Base-by-base conservation (phyloP, 1,284 basidiomycete genomes). In the Ustilago crameri region DNA sequence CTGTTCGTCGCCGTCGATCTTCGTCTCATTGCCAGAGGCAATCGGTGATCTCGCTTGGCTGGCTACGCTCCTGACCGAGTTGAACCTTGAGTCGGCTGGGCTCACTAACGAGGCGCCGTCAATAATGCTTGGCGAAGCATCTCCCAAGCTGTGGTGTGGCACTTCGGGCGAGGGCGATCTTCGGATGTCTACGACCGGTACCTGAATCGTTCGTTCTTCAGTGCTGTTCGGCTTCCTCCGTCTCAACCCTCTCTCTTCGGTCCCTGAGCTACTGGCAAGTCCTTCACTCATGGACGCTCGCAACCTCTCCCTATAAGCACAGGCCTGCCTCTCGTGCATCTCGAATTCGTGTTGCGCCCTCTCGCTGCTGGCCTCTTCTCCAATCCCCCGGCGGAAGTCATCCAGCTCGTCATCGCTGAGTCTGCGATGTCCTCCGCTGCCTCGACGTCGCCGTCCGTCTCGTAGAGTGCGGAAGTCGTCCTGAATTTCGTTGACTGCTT, bases 311-410 rank as follows among this genome's bases (percentile, higher is more conserved):
- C 60, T 51, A 32, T 72, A 72, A 8, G 56, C 63, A 14, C 54
- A 55, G 24, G 64, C 59, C 38, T 76, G 53, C 5, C 58, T 47
- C 35, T 76, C 70, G 42, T 69, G 65, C 69, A 74, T 67, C 54
- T 74, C 72, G 22, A 77, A 77, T 38, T 73, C 74, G 44, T 64
- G 66, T 48, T 65, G 62, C 5, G 49, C 54, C 17, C 65, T 55
- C 46, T 59, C 62, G 18, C 63, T 58, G 51, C 56, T 59, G 23
- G 66, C 72, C 40, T 65, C 56, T 18, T 74, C 63, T 3, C 61
- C 71, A 5, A 55, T 52, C 17, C 59, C 57, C 35, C 55, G 34
- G 34, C 69, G 69, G n/a, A 72, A 67, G 18, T 64, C 60, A 47
- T 69, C 59, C 17, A 65, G 59, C 48, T 75, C 52, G 46, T 57